phyloP scores from a whole-genome alignment of 768 basidiomycete genomes.

The Leccinum variicolor region DNA sequence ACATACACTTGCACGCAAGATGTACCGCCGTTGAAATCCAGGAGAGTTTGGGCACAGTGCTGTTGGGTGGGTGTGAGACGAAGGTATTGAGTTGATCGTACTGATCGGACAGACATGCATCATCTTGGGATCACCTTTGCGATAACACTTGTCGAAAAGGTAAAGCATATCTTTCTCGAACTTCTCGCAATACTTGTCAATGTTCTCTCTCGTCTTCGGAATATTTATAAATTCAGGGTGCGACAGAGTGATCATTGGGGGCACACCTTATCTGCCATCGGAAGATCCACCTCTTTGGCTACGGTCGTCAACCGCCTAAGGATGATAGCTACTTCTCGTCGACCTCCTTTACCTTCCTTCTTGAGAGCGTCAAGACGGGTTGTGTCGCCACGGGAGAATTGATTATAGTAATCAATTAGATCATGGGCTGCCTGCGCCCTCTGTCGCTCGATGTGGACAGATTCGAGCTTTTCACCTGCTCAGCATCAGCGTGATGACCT shows the following conservation, averaged over 20 bases:
- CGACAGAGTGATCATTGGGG: neutral
- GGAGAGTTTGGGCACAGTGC: constrained; percentile 96
- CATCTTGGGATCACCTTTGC: constrained; percentile 97
- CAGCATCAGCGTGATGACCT: constrained; percentile 5
- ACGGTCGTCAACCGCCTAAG: constrained; percentile 81
- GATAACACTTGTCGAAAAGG: constrained; percentile 92
- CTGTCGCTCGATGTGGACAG: constrained; percentile 87
- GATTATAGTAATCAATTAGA: constrained; percentile 90
- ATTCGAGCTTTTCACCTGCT: constrained; percentile 92
- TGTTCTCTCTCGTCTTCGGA: constrained; percentile 76
- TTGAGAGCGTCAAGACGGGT: constrained; percentile 68
- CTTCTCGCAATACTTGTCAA: constrained; percentile 97
- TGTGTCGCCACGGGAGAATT: constrained; percentile 82
- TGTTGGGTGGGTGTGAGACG: constrained; percentile 32
- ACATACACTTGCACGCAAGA: constrained; percentile 99
- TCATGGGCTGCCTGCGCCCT: constrained; percentile 93
- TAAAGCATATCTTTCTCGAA: constrained; percentile 99
- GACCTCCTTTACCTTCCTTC: constrained; percentile 86
- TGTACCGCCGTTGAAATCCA: constrained; percentile 96
- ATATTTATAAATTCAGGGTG: neutral
- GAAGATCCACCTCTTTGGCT: constrained; percentile 90
- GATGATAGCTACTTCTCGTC: constrained; percentile 84
- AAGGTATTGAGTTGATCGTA: constrained; percentile 2
- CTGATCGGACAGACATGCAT: constrained; percentile 73
- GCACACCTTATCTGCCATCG: constrained; percentile 73